phyloP scores from a whole-genome alignment of 139 green algal species.

The Microglena sp. region DNA sequence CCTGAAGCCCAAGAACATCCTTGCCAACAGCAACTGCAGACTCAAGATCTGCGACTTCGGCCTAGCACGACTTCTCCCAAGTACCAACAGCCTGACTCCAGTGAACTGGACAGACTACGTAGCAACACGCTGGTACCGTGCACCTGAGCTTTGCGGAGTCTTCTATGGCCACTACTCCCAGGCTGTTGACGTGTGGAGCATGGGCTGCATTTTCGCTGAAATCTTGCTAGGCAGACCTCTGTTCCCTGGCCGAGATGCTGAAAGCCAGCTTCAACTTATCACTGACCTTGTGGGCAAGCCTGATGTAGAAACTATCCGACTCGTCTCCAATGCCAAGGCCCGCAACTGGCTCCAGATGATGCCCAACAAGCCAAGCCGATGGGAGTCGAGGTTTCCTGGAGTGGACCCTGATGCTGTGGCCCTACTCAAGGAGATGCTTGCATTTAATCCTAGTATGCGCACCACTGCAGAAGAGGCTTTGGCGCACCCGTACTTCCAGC shows the following conservation, averaged over 20 bases:
- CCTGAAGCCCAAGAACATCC: conserved; percentile 94
- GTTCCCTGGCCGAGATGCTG: conserved; percentile 12
- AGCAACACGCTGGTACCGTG: conserved; percentile 93
- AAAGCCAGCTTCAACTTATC: conserved; percentile 25
- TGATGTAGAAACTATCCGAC: too few relatives aligned
- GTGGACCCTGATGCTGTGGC: conserved; percentile 37
- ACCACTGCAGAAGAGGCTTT: conserved; percentile 56
- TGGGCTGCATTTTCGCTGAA: conserved; percentile 95
- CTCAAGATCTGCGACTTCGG: conserved; percentile 92
- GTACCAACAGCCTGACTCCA: not conserved
- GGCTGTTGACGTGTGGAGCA: conserved; percentile 87
- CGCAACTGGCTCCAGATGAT: conserved; percentile 10
- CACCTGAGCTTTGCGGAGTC: conserved; percentile 76
- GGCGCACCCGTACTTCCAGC: conserved; percentile 63
- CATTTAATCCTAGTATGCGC: conserved; percentile 55
- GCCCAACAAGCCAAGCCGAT: conserved; percentile 5
- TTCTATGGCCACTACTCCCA: conserved; percentile 31
- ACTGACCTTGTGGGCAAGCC: conserved; percentile 26
- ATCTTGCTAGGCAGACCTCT: conserved; percentile 14
- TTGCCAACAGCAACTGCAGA: conserved; percentile 96
- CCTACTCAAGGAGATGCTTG: conserved; percentile 53
- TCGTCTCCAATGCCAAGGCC: too few relatives aligned
- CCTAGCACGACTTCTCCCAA: conserved; percentile 72
- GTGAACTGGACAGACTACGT: conserved; percentile 62
- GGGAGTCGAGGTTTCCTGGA: conserved; percentile 8